These are phyloP conservation scores for Aspergillus ibericus DNA, from an alignment of 2,329 filamentous ascomycete genomes.

Conservation along the genomic window DNA sequence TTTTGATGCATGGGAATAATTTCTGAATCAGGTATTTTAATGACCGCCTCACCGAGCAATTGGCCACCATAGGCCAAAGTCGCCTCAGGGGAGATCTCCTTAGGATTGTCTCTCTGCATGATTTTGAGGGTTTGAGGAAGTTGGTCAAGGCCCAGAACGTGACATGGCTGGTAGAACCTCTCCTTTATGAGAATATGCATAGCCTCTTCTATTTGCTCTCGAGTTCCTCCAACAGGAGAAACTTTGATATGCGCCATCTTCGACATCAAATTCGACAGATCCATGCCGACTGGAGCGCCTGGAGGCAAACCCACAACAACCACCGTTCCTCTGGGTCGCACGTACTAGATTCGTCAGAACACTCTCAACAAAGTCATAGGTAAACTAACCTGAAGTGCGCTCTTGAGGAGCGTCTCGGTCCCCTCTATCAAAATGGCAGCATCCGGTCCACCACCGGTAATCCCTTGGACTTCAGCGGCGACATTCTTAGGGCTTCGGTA, in stretches of 20 bases:
- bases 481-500: background rate
- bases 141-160: background rate
- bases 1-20: too few species aligned
- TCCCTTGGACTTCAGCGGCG: background rate
- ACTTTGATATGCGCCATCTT: background rate
- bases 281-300: background rate
- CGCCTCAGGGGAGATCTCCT: background rate
- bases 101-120: background rate
- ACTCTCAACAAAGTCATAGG: too few species aligned
- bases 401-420: background rate
- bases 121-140: background rate
- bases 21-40: background rate
- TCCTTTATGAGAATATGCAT: background rate
- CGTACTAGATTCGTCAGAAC: background rate
- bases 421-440: background rate
- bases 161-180: background rate
- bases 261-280: background rate
- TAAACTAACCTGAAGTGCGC: background rate
- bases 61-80: background rate
- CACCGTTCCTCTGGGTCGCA: conserved; percentile 2
- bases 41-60: conserved; percentile 1
- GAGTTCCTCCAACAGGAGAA: background rate
- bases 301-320: background rate
- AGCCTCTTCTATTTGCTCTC: conserved; percentile 6
- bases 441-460: background rate